Evolutionary conservation across 2,329 filamentous ascomycete genomes (phyloP).

Genomic region (Aspergillus amoenus): DNA sequence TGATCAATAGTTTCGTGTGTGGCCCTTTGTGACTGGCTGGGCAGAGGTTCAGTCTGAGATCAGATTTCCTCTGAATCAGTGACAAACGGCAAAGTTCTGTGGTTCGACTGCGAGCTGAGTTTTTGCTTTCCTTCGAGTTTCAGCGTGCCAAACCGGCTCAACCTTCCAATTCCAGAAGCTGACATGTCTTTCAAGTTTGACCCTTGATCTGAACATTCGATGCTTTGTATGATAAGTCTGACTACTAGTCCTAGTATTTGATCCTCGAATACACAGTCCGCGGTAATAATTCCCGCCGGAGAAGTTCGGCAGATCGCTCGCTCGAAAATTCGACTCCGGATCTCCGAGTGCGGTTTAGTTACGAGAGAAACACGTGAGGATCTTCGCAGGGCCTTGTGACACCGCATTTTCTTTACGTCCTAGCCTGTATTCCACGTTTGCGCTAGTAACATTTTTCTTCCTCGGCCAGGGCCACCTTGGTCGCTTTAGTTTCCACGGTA

Average conservation of each 20-base stretch:
- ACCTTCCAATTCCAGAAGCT: not conserved
- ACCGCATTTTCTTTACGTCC: not conserved
- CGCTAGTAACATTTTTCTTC: not conserved
- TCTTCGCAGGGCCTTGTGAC: conserved; percentile 1
- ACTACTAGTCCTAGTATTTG: not conserved
- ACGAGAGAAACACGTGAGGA: conserved; percentile 1
- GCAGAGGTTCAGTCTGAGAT: not conserved
- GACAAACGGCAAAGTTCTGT: too few relatives aligned
- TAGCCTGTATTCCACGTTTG: not conserved
- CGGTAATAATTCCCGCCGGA: not conserved
- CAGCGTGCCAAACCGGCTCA: not conserved
- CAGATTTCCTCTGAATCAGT: not conserved
- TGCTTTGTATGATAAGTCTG: not conserved
- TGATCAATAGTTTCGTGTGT: not conserved
- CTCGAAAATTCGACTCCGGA: not conserved
- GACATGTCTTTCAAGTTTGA: not conserved
- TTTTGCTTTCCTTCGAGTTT: too few relatives aligned
- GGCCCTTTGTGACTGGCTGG: not conserved
- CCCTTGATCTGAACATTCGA: not conserved
- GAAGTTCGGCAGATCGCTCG: not conserved
- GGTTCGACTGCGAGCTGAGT: too few relatives aligned
- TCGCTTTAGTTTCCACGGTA: too few relatives aligned
- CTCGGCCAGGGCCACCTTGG: too few relatives aligned
- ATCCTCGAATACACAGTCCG: not conserved
- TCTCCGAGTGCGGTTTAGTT: too few relatives aligned